phyloP scores from a whole-genome alignment of 805 yeast species.

The Starmera caribaea region DNA sequence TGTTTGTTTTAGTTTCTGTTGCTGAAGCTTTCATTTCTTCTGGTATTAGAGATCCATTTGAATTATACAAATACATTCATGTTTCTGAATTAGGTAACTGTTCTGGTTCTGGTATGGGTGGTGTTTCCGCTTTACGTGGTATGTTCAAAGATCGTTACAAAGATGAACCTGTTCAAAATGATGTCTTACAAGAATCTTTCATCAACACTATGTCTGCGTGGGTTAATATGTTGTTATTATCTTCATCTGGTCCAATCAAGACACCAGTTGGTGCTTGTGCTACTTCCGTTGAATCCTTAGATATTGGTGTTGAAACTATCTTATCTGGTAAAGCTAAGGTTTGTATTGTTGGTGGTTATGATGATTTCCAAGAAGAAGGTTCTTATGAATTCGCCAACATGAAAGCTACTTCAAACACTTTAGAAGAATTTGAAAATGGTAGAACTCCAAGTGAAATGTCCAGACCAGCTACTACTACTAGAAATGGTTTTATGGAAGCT shows the following conservation, averaged over 20 bases:
- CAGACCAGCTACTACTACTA: slow-evolving; percentile 92
- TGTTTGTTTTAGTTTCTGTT: slow-evolving; percentile 86
- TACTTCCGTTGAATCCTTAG: slow-evolving; percentile 96
- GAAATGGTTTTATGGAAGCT: slow-evolving; percentile 98
- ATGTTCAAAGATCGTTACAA: slow-evolving; percentile 94
- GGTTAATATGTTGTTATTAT: slow-evolving; percentile 96
- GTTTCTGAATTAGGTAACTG: slow-evolving; percentile 98
- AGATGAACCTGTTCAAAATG: slow-evolving; percentile 94
- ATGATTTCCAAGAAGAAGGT: slow-evolving; percentile 99
- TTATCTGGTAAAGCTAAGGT: slow-evolving; percentile 91
- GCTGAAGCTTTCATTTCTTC: slow-evolving; percentile 89
- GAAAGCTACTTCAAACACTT: slow-evolving; percentile 94
- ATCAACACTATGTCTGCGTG: slow-evolving; percentile 99
- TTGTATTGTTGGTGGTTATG: slow-evolving; percentile 97
- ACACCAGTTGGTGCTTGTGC: slow-evolving; percentile 99
- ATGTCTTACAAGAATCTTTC: slow-evolving; percentile 94
- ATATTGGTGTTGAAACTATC: slow-evolving; percentile 90
- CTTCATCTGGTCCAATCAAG: slow-evolving; percentile 97
- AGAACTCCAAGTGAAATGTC: slow-evolving; percentile 99
- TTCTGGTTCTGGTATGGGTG: slow-evolving; percentile 99
- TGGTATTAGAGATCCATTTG: slow-evolving; percentile 98
- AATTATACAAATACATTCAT: slow-evolving; percentile 96
- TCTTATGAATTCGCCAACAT: slow-evolving; percentile 96
- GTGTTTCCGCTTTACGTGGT: slow-evolving; percentile 93
- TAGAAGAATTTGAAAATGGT: slow-evolving; percentile 85